Evolutionary conservation across 2,329 filamentous ascomycete genomes (phyloP), one percentile per base, ranked within the genome.

Genomic region (Herpotrichia juniperi): DNA sequence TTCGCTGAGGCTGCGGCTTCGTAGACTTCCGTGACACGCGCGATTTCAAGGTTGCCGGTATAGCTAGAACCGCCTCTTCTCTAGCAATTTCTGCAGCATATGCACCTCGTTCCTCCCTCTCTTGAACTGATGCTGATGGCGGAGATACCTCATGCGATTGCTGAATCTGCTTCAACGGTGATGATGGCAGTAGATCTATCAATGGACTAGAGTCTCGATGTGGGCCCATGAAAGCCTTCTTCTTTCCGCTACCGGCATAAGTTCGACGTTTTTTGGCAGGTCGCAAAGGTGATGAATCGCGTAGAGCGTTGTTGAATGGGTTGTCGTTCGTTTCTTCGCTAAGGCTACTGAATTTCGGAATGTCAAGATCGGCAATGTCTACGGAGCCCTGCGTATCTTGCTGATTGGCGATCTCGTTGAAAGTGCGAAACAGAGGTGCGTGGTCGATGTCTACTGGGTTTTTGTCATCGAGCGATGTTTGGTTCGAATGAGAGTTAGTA

Each of bases 401-500:
- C 19, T 69, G 56, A 30, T 72, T 70, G 8, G 68, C 66, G 24
- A 75, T 73, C 14, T 76, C 73, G 7, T 65, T 58, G 9, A 75
- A 50, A n/a, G 64, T 69, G n/a, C 64, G 68, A 16, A 62, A 28
- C 62, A 57, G 31, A 57, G 57, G 47, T 2, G 25, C 24, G 17
- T 32, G 44, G 17, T 42, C 39, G 22, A 39, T 50, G 19, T 48
- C 42, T 11, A 26, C 8, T 9, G 24, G 14, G 7, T 45, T 35
- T 9, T 57, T 58, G 24, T 50, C 55, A 12, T 50, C 39, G n/a
- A 40, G 58, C 24, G 46, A 54, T 1, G 37, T 44, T 28, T 51
- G 49, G 17, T 59, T 67, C 51, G 17, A 32, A 17, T 62, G 56
- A 10, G 64, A 69, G 6, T 51, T 56, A 14, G 68, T 67, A 7